Percentiles rank a stretch among this genome's conserved stretches.
Conservation (phyloP, 192 early-diverging fungal genomes). For the Backusella macrospora region DNA sequence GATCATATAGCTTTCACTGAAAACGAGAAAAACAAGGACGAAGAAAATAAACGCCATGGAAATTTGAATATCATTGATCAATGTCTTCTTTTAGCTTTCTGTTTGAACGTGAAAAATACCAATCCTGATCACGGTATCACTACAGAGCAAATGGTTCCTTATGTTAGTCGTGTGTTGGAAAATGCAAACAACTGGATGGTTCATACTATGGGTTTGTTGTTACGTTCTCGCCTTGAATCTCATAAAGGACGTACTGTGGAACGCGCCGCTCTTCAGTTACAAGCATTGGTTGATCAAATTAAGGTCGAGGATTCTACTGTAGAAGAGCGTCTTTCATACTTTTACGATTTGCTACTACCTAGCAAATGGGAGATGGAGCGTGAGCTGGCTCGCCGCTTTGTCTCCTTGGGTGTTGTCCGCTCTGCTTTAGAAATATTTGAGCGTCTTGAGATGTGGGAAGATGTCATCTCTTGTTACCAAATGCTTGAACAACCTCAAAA, state of each 20-base stretch:
- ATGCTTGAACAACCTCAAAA: constrained; percentile 84
- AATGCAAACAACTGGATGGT: constrained; percentile 98
- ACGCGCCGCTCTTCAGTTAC: constrained; percentile 87
- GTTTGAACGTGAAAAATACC: constrained; percentile 93
- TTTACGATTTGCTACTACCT: constrained; percentile 81
- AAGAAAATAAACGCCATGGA: constrained; percentile 56
- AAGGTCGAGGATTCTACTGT: constrained; percentile 66
- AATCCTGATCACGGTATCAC: constrained; percentile 94
- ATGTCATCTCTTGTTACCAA: constrained; percentile 86
- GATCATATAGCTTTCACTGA: constrained; percentile 76
- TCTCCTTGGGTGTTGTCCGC: constrained; percentile 83
- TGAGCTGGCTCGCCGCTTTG: constrained; percentile 85
- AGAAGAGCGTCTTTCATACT: constrained; percentile 77
- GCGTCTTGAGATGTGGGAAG: constrained; percentile 96
- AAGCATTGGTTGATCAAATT: constrained; percentile 97
- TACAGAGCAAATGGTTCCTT: constrained; percentile 95
- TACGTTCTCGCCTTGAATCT: constrained; percentile 89
- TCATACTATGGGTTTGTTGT: constrained; percentile 91
- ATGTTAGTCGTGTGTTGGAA: constrained; percentile 86
- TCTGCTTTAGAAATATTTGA: constrained; percentile 95
- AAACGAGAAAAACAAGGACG: constrained; percentile 44
- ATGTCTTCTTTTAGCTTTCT: constrained; percentile 84
- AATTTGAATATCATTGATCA: constrained; percentile 85
- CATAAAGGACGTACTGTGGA: constrained; percentile 87
- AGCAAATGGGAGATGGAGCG: constrained; percentile 96